A percentile compares a stretch with the other conserved stretches of the same genome.
Evolutionary conservation across 2,329 filamentous ascomycete genomes (phyloP).

Genomic region (Fusarium sp.): DNA sequence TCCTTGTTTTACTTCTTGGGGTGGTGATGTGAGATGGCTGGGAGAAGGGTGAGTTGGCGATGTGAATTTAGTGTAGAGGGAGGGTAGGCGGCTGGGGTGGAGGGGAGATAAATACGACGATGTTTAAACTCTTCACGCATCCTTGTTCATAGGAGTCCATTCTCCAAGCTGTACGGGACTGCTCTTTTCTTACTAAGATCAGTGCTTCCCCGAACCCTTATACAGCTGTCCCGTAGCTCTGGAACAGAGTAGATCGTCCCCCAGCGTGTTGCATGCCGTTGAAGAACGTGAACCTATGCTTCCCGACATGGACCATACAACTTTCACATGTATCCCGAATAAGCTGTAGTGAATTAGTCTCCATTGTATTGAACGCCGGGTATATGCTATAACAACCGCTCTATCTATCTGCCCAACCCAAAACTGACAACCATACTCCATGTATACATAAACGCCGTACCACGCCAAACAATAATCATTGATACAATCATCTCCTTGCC

Average conservation of each 20-base stretch:
- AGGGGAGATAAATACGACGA: background rate
- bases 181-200: background rate
- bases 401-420: background rate
- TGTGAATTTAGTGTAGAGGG: background rate
- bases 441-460: slow-evolving; percentile 27
- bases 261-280: background rate
- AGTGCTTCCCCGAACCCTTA: background rate
- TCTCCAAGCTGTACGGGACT: background rate
- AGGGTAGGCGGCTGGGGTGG: background rate
- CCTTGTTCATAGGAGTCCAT: background rate
- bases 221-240: too few species aligned
- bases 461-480: background rate
- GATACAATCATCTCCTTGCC: background rate
- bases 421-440: background rate
- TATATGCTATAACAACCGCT: slow-evolving; percentile 18
- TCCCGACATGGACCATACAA: background rate
- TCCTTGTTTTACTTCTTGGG: slow-evolving; percentile 20
- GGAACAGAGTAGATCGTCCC: background rate
- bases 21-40: background rate
- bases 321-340: fast-evolving
- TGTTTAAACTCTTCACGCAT: background rate
- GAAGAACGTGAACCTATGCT: too few species aligned
- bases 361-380: slow-evolving; percentile 24
- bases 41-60: background rate
- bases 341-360: background rate